These are phyloP conservation scores for Lippia alba DNA, from an alignment of 305 asterid species.

Conservation along the genomic window DNA sequence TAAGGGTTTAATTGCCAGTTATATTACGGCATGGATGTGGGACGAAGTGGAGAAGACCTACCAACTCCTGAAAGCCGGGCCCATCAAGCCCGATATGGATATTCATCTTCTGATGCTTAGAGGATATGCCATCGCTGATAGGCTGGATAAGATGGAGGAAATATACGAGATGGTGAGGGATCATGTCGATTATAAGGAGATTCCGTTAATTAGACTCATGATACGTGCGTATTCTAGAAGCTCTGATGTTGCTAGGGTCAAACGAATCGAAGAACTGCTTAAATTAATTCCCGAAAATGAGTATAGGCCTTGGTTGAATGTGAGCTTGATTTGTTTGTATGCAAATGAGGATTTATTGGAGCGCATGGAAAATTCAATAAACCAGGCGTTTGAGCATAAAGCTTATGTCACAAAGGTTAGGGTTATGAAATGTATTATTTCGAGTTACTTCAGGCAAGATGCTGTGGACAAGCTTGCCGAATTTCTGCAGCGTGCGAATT, in stretches of 20 bases:
- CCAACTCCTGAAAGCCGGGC: constrained; percentile 54
- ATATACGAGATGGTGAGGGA: constrained; percentile 58
- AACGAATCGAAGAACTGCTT: constrained; percentile 64
- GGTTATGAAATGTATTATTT: constrained; percentile 61
- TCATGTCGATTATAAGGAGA: constrained; percentile 44
- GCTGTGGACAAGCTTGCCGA: constrained; percentile 76
- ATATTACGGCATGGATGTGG: constrained; percentile 91
- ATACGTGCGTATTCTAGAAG: constrained; percentile 71
- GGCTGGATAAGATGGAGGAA: constrained; percentile 80
- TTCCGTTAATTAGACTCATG: constrained; percentile 63
- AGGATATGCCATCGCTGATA: constrained; percentile 76
- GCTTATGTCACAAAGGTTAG: constrained; percentile 45
- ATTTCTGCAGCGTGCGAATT: constrained; percentile 64
- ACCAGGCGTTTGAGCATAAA: constrained; percentile 61
- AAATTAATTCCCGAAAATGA: constrained; percentile 55
- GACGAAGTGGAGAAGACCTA: constrained; percentile 72
- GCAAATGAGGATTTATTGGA: constrained; percentile 72
- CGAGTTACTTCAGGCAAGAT: constrained; percentile 72
- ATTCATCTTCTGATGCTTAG: constrained; percentile 75
- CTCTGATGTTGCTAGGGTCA: constrained; percentile 52
- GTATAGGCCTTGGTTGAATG: constrained; percentile 74
- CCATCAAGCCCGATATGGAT: constrained; percentile 47
- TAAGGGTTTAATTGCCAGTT: constrained; percentile 68
- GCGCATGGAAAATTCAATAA: constrained; percentile 65
- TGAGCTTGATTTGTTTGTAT: constrained; percentile 63